These are phyloP conservation scores for Populus tomentosa DNA, from an alignment of 441 rosid species.

Conservation along the genomic window DNA sequence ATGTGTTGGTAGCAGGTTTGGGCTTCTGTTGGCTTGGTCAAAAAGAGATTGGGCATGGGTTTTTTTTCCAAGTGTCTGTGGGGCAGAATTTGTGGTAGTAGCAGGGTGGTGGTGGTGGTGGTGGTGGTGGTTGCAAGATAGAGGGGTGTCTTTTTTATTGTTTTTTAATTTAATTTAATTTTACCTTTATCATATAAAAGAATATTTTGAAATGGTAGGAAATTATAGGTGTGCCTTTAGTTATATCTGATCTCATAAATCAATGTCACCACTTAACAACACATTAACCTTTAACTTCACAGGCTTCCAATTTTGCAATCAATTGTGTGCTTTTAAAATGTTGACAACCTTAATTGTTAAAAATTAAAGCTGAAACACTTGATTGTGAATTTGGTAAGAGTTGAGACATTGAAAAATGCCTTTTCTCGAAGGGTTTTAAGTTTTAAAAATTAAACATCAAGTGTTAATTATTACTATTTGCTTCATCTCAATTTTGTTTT, in stretches of 20 bases:
- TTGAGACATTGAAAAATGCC: neutral
- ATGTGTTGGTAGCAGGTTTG: neutral
- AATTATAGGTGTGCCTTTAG: neutral
- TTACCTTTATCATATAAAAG: neutral
- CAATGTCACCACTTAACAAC: neutral
- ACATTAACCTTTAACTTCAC: neutral
- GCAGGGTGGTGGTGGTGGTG: neutral
- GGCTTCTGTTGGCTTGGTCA: neutral
- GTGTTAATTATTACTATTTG: neutral
- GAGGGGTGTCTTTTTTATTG: neutral
- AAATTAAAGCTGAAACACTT: neutral
- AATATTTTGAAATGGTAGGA: neutral
- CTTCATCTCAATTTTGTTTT: neutral
- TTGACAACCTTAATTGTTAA: neutral
- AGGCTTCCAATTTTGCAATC: neutral
- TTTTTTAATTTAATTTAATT: too few species aligned
- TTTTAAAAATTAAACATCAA: neutral
- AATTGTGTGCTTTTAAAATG: neutral
- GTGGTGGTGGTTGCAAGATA: neutral
- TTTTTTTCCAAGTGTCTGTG: too few species aligned
- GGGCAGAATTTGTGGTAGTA: neutral
- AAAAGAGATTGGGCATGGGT: neutral
- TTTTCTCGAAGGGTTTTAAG: neutral
- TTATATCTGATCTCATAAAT: neutral
- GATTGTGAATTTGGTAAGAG: neutral